Conservation (phyloP, 176 grass and related monocot genomes). For the Hordeum vulgare region DNA sequence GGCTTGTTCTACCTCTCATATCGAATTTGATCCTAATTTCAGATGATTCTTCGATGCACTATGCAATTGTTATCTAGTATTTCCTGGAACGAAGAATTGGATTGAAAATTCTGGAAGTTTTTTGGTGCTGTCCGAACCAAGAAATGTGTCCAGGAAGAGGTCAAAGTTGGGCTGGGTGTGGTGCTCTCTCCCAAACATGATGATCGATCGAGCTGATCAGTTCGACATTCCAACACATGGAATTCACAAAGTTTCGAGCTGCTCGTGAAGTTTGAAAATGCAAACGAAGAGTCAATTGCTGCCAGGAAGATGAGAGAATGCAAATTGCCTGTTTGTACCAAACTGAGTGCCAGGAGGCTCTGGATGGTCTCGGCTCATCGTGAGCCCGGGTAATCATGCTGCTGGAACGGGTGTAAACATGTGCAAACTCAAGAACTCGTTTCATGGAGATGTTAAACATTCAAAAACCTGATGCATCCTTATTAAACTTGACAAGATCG, state of each 20-base stretch:
- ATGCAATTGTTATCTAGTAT: not conserved
- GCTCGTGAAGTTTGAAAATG: not conserved
- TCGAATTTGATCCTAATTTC: not conserved
- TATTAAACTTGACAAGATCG: not conserved
- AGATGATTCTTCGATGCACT: not conserved
- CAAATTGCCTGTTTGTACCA: not conserved
- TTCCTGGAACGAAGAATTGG: no score
- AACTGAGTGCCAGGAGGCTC: not conserved
- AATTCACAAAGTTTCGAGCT: not conserved
- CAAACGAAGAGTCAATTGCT: not conserved
- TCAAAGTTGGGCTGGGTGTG: constrained; percentile 10
- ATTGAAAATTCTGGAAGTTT: not conserved
- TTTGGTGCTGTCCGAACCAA: not conserved
- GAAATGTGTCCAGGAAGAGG: constrained; percentile 9
- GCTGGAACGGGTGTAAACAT: no score
- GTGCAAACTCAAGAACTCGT: not conserved
- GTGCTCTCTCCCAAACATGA: not conserved
- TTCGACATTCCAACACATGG: not conserved
- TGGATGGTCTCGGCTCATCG: constrained; percentile 35
- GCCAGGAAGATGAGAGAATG: not conserved
- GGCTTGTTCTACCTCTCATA: not conserved
- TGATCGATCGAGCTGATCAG: not conserved
- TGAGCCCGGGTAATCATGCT: not conserved
- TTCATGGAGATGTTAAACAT: not conserved
- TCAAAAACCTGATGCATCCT: not conserved